Evolutionary conservation across 306 rosid genomes (phyloP), one percentile per base, ranked within the genome.

Genomic region (Lupinus albus): DNA sequence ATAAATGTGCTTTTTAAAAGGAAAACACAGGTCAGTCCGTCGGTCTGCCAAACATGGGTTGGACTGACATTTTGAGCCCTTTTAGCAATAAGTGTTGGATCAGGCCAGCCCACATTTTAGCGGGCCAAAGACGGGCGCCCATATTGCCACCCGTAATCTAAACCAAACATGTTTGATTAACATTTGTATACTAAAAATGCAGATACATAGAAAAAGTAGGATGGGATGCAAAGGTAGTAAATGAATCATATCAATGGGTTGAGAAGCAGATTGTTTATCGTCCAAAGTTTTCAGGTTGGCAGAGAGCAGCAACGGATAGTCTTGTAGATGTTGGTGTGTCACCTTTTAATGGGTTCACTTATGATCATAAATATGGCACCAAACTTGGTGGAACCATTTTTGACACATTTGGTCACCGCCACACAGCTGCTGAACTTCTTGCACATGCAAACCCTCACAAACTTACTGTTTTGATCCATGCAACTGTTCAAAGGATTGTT

Each of bases 381-480:
- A 90, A 90, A 64, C 77, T 90, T 58, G 97, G 97, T 8, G 97
- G 97, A 39, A 90, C 97, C 80, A 90, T 90, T 67, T 90, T 78
- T 4, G 97, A 90, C 57, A 71, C 82, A 11, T 87, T 80, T 17
- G 95, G 97, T 12, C 89, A 83, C 17, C 89, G 97, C 48, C 95
- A 90, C 82, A 82, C 95, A 0, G 82, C 97, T 21, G 95, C 97
- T 14, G 97, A 87, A 16, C 76, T 90, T 4, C 82, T 90, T 4
- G 75, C 87, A 46, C 55, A 89, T 3, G 95, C 63, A 8, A 84
- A 90, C 68, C 90, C 84, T n/a, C 52, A 6, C 11, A 87, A 82
- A 46, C 92, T 90, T 38, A 82, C 87, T 4, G 91, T 90, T 59
- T 61, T 87, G 46, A 68, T 86, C 52, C 39, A 87, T 55, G 97